phyloP scores from a whole-genome alignment of 2,329 filamentous ascomycete species.

The Penicillium brasilianum region DNA sequence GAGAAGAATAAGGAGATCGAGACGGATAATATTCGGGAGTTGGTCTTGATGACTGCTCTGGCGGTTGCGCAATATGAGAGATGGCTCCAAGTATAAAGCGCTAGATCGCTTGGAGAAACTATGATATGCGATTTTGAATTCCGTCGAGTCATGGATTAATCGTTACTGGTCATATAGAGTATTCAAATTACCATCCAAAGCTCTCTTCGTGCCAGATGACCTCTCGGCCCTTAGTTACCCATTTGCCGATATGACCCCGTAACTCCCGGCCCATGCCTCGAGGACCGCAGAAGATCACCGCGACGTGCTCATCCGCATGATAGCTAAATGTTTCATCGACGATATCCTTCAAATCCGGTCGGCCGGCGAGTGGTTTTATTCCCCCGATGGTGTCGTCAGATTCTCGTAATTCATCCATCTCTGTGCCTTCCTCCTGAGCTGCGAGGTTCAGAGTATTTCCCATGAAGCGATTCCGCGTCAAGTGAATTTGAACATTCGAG shows the following conservation, averaged over 20 bases:
- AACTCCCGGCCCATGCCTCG: slow-evolving; percentile 12
- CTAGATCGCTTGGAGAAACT: too few species aligned
- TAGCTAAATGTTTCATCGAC: slow-evolving; percentile 9
- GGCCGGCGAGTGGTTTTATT: not conserved
- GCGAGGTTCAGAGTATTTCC: not conserved
- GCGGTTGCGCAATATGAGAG: slow-evolving; percentile 11
- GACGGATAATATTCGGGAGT: slow-evolving; percentile 4
- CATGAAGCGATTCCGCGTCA: not conserved
- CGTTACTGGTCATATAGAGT: not conserved
- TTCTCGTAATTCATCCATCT: not conserved
- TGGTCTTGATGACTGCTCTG: slow-evolving; percentile 9
- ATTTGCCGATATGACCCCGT: not conserved
- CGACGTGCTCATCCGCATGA: slow-evolving; percentile 8
- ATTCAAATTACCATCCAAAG: slow-evolving; percentile 4
- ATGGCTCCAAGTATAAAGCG: not conserved
- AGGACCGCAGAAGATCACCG: slow-evolving; percentile 14
- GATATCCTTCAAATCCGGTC: slow-evolving; percentile 6
- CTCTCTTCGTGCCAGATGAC: not conserved
- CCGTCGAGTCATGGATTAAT: not conserved
- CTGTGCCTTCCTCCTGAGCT: not conserved
- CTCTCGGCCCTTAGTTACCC: slow-evolving; percentile 9
- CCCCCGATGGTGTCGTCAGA: not conserved
- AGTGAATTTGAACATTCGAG: not conserved
- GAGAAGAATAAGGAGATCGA: slow-evolving; percentile 2
- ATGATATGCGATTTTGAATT: not conserved